These are phyloP conservation scores for Carex sylvatica DNA, from an alignment of 202 grass and related monocot genomes.

Conservation along the genomic window DNA sequence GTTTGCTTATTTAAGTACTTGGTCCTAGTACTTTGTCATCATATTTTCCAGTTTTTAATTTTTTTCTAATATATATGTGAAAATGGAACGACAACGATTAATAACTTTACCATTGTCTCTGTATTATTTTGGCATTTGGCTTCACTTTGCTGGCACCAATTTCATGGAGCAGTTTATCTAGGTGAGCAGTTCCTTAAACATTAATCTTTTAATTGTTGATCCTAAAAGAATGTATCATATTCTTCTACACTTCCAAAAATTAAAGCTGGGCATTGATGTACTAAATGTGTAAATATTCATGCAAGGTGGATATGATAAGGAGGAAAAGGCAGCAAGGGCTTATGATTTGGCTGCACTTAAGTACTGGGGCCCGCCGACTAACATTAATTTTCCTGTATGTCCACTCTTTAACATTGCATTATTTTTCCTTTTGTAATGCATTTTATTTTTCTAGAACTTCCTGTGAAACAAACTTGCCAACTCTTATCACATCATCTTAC, in stretches of 20 bases:
- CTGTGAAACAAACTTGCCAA: background rate
- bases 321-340: conserved; percentile 88
- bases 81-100: conserved; percentile 23
- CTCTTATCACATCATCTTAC: background rate
- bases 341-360: conserved; percentile 89
- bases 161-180: conserved; percentile 72
- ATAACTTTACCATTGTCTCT: conserved; percentile 20
- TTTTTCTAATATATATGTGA: background rate
- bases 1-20: background rate
- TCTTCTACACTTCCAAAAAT: background rate
- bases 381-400: conserved; percentile 77
- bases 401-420: background rate
- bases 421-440: background rate
- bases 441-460: background rate
- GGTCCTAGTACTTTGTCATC: background rate
- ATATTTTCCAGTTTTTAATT: background rate
- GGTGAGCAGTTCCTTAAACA: conserved; percentile 38
- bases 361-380: conserved; percentile 76
- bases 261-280: background rate
- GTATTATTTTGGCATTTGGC: conserved; percentile 7
- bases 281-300: conserved; percentile 12
- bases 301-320: conserved; percentile 80
- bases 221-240: background rate
- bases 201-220: background rate
- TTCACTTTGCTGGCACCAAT: background rate